These are phyloP conservation scores for Circinella umbellata DNA, from an alignment of 371 early-diverging fungal genomes.

Conservation along the genomic window DNA sequence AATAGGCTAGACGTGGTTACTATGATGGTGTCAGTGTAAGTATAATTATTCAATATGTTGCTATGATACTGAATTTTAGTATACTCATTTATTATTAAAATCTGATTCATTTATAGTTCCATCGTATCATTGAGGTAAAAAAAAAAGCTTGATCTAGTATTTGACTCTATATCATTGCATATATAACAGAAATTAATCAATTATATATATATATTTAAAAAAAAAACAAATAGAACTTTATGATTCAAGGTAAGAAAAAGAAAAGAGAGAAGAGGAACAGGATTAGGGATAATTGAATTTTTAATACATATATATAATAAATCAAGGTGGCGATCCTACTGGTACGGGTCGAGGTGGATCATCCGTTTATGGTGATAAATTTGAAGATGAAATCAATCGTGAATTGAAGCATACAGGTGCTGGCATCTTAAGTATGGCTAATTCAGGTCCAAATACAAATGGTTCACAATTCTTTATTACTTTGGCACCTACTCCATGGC, in stretches of 20 bases:
- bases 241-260: slow-evolving; percentile 73
- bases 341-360: slow-evolving; percentile 69
- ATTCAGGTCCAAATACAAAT: slow-evolving; percentile 84
- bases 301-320: neutral
- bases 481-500: slow-evolving; percentile 72
- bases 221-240: slow-evolving; percentile 60
- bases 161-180: too few relatives aligned
- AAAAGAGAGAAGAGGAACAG: neutral
- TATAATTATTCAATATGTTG: slow-evolving; percentile 6
- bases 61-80: neutral
- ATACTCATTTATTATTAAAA: neutral
- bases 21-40: slow-evolving; percentile 73
- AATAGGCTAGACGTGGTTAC: slow-evolving; percentile 67
- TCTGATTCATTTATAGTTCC: slow-evolving; percentile 55
- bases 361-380: slow-evolving; percentile 75
- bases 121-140: slow-evolving; percentile 76
- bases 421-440: slow-evolving; percentile 88
- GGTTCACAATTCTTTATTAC: slow-evolving; percentile 82
- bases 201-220: too few relatives aligned
- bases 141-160: too few relatives aligned
- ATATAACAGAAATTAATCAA: too few relatives aligned
- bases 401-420: slow-evolving; percentile 79
- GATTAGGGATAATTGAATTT: neutral
- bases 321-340: slow-evolving; percentile 58
- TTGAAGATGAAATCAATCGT: slow-evolving; percentile 79